phyloP scores from a whole-genome alignment of 176 grass and related monocot genomes.

The Triticum urartu region DNA sequence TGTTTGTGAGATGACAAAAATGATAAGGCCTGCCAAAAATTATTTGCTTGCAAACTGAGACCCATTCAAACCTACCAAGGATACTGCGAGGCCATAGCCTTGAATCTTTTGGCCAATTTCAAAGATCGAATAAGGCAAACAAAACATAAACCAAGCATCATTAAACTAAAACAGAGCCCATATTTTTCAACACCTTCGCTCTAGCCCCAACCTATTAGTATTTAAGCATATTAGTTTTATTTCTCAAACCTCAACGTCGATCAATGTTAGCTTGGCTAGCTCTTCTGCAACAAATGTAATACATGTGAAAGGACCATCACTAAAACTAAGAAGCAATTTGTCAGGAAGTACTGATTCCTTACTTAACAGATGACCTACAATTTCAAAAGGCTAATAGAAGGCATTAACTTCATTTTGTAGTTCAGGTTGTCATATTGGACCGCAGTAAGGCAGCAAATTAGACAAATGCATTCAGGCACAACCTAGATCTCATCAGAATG shows the following conservation, averaged over 20 bases:
- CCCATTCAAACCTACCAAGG: not conserved
- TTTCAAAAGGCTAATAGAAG: conserved; percentile 28
- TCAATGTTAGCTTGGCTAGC: not conserved
- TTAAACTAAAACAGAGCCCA: not conserved
- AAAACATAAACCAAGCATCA: not conserved
- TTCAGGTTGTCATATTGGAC: not conserved
- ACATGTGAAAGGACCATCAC: not conserved
- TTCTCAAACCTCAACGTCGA: not conserved
- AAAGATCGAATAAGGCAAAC: not conserved
- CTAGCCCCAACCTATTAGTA: not conserved
- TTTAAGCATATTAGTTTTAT: not conserved
- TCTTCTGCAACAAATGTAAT: not conserved
- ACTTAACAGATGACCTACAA: not conserved
- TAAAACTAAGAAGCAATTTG: not conserved
- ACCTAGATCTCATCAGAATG: conserved; percentile 5
- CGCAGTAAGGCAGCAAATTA: not conserved
- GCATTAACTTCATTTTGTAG: not conserved
- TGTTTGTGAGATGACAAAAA: not conserved
- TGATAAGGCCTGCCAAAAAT: not conserved
- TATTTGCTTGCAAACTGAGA: not conserved
- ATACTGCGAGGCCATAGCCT: not conserved
- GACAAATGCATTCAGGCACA: not conserved
- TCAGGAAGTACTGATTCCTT: not conserved
- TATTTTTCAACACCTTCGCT: conserved; percentile 8
- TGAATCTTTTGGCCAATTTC: not conserved